These are phyloP conservation scores for Penicillium sp. DNA, from an alignment of 2,329 filamentous ascomycete genomes.

Conservation along the genomic window DNA sequence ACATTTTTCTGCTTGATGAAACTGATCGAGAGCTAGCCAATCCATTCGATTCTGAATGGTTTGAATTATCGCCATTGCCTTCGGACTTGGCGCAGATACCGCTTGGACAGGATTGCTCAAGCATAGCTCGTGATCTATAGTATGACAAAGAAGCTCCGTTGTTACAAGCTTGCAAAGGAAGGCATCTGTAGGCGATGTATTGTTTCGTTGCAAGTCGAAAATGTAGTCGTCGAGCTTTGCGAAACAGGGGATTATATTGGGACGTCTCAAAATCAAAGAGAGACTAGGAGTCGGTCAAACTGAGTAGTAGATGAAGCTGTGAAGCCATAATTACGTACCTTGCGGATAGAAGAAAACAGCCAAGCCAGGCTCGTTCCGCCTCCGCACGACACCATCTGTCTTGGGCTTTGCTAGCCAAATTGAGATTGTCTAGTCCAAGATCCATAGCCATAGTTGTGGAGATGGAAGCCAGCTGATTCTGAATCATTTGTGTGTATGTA, in stretches of 20 bases:
- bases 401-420: neutral
- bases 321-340: neutral
- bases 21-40: neutral
- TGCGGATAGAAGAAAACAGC: neutral
- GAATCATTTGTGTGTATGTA: conserved; percentile 7
- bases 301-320: neutral
- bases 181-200: conserved; percentile 2
- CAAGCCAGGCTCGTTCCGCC: neutral
- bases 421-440: conserved; percentile 9
- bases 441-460: conserved; percentile 11
- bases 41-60: neutral
- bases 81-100: neutral
- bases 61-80: neutral
- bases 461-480: conserved; percentile 10
- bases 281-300: conserved; percentile 6
- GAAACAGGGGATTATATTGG: neutral
- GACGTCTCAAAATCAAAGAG: conserved; percentile 12
- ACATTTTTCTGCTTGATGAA: neutral
- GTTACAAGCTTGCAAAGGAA: conserved; percentile 7
- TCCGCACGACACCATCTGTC: neutral
- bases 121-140: neutral
- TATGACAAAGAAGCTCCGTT: neutral
- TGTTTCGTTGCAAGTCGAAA: neutral
- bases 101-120: neutral
- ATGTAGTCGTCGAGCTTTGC: conserved; percentile 8